Evolutionary conservation across 179 eudicot genomes (phyloP).

Genomic region (Beta corolliflora): DNA sequence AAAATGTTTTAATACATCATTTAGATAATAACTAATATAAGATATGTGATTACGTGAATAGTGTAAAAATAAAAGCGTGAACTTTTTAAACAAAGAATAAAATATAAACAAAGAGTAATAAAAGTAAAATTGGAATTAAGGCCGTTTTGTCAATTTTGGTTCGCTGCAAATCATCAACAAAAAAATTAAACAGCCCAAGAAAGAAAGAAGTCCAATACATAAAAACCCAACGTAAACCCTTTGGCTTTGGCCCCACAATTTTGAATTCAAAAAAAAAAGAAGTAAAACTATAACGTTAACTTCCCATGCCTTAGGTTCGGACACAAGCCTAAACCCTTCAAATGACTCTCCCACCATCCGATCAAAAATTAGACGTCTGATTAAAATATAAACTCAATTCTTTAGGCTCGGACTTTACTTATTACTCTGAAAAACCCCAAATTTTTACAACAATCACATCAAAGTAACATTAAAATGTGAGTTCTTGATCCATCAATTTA

Average conservation of each 20-base stretch:
- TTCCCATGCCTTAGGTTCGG: conserved; percentile 21
- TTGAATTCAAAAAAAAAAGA: conserved; percentile 39
- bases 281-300: conserved; percentile 28
- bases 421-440: not conserved
- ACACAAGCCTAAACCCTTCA: not conserved
- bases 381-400: conserved; percentile 3
- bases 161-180: not conserved
- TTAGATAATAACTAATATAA: no score
- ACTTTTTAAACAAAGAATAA: no score
- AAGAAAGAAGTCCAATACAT: not conserved
- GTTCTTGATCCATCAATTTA: conserved; percentile 10
- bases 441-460: not conserved
- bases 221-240: not conserved
- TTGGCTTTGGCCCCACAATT: conserved; percentile 26
- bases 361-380: not conserved
- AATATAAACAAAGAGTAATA: no score
- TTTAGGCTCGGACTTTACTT: not conserved
- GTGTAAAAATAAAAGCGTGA: no score
- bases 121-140: no score
- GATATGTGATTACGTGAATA: no score
- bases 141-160: no score
- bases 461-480: conserved; percentile 21
- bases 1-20: no score
- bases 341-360: not conserved
- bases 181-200: not conserved